phyloP scores from a whole-genome alignment of 805 yeast species.

The Priceomyces carsonii region DNA sequence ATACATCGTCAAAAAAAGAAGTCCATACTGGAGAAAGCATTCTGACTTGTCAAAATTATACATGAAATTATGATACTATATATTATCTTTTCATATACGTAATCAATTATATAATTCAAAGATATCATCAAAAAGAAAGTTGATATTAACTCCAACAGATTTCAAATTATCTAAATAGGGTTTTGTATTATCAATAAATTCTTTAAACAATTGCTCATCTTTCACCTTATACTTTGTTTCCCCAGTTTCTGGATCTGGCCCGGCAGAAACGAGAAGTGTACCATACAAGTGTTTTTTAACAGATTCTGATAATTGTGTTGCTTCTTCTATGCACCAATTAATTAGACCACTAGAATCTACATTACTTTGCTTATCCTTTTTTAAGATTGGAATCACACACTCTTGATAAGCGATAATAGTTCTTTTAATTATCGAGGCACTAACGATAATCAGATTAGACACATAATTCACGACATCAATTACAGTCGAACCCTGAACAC shows the following conservation, averaged over 20 bases:
- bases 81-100: constrained; percentile 1
- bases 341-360: constrained; percentile 59
- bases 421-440: constrained; percentile 47
- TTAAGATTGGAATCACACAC: constrained; percentile 46
- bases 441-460: constrained; percentile 38
- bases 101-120: constrained; percentile 12
- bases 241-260: constrained; percentile 23
- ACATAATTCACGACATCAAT: constrained; percentile 43
- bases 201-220: constrained; percentile 43
- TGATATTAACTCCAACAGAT: constrained; percentile 70
- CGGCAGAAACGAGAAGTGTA: constrained; percentile 51
- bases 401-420: constrained; percentile 56
- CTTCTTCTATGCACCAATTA: constrained; percentile 74
- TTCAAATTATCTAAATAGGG: constrained; percentile 65
- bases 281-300: constrained; percentile 70
- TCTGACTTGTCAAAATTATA: constrained; percentile 60
- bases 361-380: constrained; percentile 22
- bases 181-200: constrained; percentile 53
- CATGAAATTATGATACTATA: constrained; percentile 42
- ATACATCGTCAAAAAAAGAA: constrained; percentile 50
- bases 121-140: constrained; percentile 57
- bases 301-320: constrained; percentile 56
- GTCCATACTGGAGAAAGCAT: constrained; percentile 63
- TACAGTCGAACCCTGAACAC: constrained; percentile 44
- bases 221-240: constrained; percentile 32